Evolutionary conservation across 2,329 filamentous ascomycete species (phyloP), one percentile per base, ranked within the genome.

Genomic region (Hymenoscyphus fructigenus): DNA sequence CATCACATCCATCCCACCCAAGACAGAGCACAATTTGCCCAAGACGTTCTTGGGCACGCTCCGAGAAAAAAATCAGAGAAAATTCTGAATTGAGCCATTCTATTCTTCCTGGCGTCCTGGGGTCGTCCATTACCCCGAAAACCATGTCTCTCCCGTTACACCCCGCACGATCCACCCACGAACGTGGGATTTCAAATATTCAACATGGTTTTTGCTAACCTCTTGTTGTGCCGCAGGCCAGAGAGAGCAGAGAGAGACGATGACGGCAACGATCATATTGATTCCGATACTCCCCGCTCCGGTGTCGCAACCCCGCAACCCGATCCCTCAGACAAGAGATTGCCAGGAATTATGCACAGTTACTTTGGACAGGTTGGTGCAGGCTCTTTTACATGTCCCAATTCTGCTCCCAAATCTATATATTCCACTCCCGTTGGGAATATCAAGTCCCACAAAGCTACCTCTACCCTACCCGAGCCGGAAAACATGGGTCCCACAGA

Each of bases 341-440:
- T 96, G 77, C 95, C 95, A 72, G 92, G 93, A 78, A 96, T 98
- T 82, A 90, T 95, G 85, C 87, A 88, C 79, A 96, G 90, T 84
- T 97, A 95, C 85, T 97, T 98, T 86, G 91, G 90, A 83, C 95
- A 99, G 94, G 95, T 99, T 96, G 89, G 95, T 97, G 86, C 86
- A 84, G 87, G 86, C 83, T 87, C 88, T 88, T 85, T 85, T 84
- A 70, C 69, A 74, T 66, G 63, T 72, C 66, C 59, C 36, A 62
- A 26, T 63, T 61, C 58, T 57, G 50, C 26, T 57, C 47, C 50
- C 23, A 1, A 23, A 53, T 38, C n/a, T 67, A 72, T 70, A 28
- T 68, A 73, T 70, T 72, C 75, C 62, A 74, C 72, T 63, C 68
- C 70, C 67, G 65, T 67, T 55, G 36, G 68, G 59, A 72, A 66